Evolutionary conservation across 2,329 filamentous ascomycete species (phyloP), one percentile per base, ranked within the genome.

Genomic region (Aspergillus neotritici): DNA sequence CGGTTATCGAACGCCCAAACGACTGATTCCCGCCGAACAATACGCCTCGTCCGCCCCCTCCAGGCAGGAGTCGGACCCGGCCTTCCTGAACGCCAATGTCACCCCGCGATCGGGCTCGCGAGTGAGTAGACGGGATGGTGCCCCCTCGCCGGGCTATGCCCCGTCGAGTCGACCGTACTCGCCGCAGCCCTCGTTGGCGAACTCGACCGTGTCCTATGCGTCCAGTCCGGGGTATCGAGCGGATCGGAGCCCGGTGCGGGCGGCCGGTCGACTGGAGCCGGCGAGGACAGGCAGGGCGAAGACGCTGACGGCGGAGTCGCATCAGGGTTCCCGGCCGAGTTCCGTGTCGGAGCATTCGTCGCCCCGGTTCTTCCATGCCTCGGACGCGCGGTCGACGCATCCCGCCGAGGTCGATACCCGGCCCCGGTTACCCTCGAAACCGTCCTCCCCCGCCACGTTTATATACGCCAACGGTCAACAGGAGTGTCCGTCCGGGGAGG

Each of bases 321-420:
- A 56, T 34, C 53, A 54, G 44, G 47, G 43, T 37, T 62, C 63
- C 44, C 64, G 54, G 29, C 62, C 55, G 14, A 62, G 51, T 41
- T 67, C 61, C 4, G 66, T 59, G 40, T 64, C 53, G 43, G 68
- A 62, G 37, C 57, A 61, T 33, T 48, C 62, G 5, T 51, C 64
- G 14, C 68, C 83, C 41, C 91, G 88, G 70, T 97, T 97, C 75
- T 96, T 98, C 64, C 90, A 94, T 63, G 93, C 90, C 21, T 87
- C 83, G 62, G 87, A 95, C 54, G 85, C 78, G 31, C 83, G 78
- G 54, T 66, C 72, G 15, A 52, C 69, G 21, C 67, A 68, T 28
- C 69, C 68, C n/a, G 61, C 62, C 4, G 64, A 69, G 16, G 35
- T 50, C 17, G 64, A 65, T 29, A 40, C 48, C 44, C 58, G 60